A percentile compares a stretch with the other conserved stretches of the same genome.
phyloP scores from a whole-genome alignment of 1,284 basidiomycete species.

The Rhodotorula mucilaginosa region DNA sequence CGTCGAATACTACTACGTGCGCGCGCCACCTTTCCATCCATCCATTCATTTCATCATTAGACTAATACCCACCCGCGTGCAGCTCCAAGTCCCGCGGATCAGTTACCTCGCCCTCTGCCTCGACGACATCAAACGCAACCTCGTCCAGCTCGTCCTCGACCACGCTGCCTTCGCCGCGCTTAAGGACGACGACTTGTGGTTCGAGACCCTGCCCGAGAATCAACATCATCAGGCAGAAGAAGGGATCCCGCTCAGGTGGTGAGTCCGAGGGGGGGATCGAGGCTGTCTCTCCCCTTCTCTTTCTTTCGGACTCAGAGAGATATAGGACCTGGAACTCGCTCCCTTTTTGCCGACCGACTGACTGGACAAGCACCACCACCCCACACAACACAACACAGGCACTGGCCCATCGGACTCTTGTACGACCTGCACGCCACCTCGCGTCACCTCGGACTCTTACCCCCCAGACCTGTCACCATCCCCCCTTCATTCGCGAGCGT shows the following conservation, averaged over 20 bases:
- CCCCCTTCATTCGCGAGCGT: conserved; percentile 55
- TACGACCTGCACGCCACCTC: conserved; percentile 62
- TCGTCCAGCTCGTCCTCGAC: conserved; percentile 85
- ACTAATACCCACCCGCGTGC: background rate
- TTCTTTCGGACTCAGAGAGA: too few species aligned
- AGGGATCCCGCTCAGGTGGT: conserved; percentile 76
- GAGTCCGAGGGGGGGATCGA: conserved; percentile 44
- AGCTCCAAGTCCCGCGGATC: conserved; percentile 72
- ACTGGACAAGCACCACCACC: background rate
- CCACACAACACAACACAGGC: conserved; percentile 54
- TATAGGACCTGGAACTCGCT: too few species aligned
- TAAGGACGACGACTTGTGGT: conserved; percentile 90
- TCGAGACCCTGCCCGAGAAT: conserved; percentile 55
- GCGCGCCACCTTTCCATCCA: conserved; percentile 5
- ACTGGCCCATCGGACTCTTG: conserved; percentile 90
- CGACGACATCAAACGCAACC: conserved; percentile 75
- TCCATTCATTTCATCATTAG: too few species aligned
- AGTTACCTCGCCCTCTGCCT: conserved; percentile 86
- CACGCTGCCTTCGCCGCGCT: conserved; percentile 62
- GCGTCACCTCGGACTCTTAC: background rate
- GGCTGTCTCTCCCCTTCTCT: too few species aligned
- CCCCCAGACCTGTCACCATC: background rate
- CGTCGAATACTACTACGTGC: conserved; percentile 72
- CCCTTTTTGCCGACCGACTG: background rate
- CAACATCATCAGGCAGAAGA: conserved; percentile 38